These are phyloP conservation scores for Colletotrichum limetticola DNA, from an alignment of 2,329 filamentous ascomycete species.

Conservation along the genomic window DNA sequence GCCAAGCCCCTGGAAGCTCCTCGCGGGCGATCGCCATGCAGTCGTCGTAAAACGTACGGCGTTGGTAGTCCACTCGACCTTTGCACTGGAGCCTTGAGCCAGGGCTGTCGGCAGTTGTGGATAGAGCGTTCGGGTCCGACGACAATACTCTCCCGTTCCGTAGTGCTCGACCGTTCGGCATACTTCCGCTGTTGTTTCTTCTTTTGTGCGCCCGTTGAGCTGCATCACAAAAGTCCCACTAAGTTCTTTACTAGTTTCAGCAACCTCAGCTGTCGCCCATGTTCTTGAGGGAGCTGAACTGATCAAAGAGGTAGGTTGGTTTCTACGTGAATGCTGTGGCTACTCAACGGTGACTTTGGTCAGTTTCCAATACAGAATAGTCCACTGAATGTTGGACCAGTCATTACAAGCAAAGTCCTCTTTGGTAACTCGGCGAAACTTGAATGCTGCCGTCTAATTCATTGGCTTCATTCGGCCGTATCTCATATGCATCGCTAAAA, in stretches of 20 bases:
- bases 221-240: not conserved
- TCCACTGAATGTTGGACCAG: not conserved
- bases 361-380: not conserved
- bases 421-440: not conserved
- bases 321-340: not conserved
- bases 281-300: not conserved
- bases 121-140: not conserved
- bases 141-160: too few species aligned
- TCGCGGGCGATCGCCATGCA: not conserved
- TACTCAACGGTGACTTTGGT: not conserved
- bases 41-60: not conserved
- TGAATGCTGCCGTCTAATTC: not conserved
- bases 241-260: not conserved
- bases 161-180: not conserved
- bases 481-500: not conserved
- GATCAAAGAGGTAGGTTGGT: not conserved
- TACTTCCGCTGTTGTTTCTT: not conserved
- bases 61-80: not conserved
- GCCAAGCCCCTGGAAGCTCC: constrained; percentile 3
- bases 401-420: not conserved
- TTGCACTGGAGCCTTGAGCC: not conserved
- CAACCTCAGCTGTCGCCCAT: not conserved
- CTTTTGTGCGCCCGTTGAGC: not conserved
- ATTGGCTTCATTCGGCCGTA: not conserved
- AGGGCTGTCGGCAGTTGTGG: not conserved